These are phyloP conservation scores for Venturia carpophila DNA, from an alignment of 2,329 filamentous ascomycete genomes.

Conservation along the genomic window DNA sequence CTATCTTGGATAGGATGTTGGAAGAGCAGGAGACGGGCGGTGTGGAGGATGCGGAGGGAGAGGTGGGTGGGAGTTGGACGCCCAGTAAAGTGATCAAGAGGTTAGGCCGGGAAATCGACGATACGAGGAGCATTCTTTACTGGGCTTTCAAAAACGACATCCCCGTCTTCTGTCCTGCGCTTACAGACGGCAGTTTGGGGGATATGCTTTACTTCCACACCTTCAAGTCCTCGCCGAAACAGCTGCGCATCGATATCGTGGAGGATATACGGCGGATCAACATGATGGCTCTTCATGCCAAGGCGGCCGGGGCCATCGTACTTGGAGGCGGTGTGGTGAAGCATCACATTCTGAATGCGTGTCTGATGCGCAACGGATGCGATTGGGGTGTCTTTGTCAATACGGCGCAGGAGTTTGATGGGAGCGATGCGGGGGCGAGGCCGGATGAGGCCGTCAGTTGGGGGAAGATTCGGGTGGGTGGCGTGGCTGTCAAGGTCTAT, in stretches of 20 bases:
- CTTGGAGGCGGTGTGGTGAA: slow-evolving; percentile 93
- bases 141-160: slow-evolving; percentile 98
- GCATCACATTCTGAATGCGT: slow-evolving; percentile 97
- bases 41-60: slow-evolving; percentile 23
- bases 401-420: slow-evolving; percentile 94
- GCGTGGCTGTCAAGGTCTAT: slow-evolving; percentile 78
- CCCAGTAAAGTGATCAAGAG: slow-evolving; percentile 86
- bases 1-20: slow-evolving; percentile 89
- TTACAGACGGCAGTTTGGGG: slow-evolving; percentile 90
- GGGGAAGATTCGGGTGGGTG: slow-evolving; percentile 93
- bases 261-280: slow-evolving; percentile 92
- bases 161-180: slow-evolving; percentile 89
- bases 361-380: slow-evolving; percentile 93
- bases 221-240: slow-evolving; percentile 75
- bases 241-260: slow-evolving; percentile 82
- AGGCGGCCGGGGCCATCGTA: slow-evolving; percentile 88
- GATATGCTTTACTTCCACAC: slow-evolving; percentile 99
- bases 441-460: slow-evolving; percentile 97
- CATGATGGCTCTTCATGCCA: slow-evolving; percentile 79
- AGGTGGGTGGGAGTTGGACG: slow-evolving; percentile 73
- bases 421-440: slow-evolving; percentile 87
- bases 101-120: slow-evolving; percentile 86
- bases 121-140: slow-evolving; percentile 87
- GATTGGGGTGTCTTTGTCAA: slow-evolving; percentile 98
- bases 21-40: slow-evolving; percentile 76